Evolutionary conservation across 106 monocot genomes (phyloP).

Genomic region (Apostasia shenzhenica): DNA sequence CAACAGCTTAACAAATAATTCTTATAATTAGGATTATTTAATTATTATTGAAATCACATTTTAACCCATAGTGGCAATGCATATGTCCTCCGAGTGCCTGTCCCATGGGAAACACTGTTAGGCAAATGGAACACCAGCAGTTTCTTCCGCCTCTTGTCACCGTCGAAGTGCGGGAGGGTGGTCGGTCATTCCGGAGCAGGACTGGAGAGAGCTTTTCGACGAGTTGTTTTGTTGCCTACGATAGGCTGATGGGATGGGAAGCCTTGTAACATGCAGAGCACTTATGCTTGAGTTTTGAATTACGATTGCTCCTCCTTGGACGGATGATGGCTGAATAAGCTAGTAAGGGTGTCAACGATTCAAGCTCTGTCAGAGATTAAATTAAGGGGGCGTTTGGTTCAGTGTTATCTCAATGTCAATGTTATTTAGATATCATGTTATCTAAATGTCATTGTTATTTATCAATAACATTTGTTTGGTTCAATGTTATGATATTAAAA

Average conservation of each 20-base stretch:
- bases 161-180: background rate
- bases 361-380: too few species aligned
- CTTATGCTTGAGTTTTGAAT: constrained; percentile 8
- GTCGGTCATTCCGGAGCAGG: background rate
- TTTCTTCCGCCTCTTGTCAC: constrained; percentile 4
- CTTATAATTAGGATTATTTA: background rate
- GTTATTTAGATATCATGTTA: too few species aligned
- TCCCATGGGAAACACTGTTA: constrained; percentile 34
- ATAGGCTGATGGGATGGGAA: constrained; percentile 45
- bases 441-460: too few species aligned
- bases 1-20: constrained; percentile 1
- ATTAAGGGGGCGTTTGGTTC: too few species aligned
- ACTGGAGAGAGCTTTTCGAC: constrained; percentile 6
- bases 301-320: constrained; percentile 44
- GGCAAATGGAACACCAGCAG: constrained; percentile 30
- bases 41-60: too few species aligned
- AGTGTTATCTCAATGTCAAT: too few species aligned
- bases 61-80: constrained; percentile 33
- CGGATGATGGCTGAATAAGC: background rate
- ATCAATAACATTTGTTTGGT: too few species aligned
- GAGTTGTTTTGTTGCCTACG: constrained; percentile 38
- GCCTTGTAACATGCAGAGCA: constrained; percentile 42
- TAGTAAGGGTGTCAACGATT: too few species aligned
- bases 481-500: too few species aligned
- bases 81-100: constrained; percentile 62